Base-by-base conservation (phyloP, 2,329 filamentous ascomycete species). In the Dactylella cylindrospora region DNA sequence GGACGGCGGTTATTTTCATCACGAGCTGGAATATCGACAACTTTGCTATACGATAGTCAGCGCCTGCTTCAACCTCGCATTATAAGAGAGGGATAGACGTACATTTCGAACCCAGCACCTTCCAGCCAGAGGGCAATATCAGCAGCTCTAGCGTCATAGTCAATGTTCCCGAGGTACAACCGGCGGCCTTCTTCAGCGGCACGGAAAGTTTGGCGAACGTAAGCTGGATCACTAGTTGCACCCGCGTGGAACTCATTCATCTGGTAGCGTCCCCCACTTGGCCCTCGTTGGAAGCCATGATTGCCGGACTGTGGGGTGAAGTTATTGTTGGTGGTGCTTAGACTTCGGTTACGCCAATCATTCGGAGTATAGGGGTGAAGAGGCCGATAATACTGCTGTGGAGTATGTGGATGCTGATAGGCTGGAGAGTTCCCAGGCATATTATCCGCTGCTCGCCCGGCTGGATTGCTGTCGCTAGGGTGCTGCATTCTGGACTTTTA, bases 91-190 rank as follows among this genome's bases (percentile, higher is more conserved):
- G 17, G 13, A 3, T 15, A 13, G 2, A 35, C 25, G 36, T 36
- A 61, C 55, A 49, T 19, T 5, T 9, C 38, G n/a, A 36, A 61
- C 3, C 55, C 55, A 15, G 47, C 47, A 10, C 55, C 55, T 22
- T 61, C 55, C 19, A 61, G 41, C 55, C 55, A 61, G 12, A 61
- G 29, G 3, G 55, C 55, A 29, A 61, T 41, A 41, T 61, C 55
- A 19, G 28, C 12, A 25, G 47, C 19, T 15, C 49, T 38, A 15
- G 49, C 38, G 1, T 45, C 20, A 26, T 36, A 53, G 15, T 53
- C 41, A n/a, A 61, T 26, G 15, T 61, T 61, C 2, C 55, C 55
- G n/a, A 61, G 9, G 15, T 61, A 61, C 4, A 49, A 41, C 13
- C 47, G 47, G 22, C 47, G 47, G 10, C 55, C 55, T 20, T 61